Evolutionary conservation across 768 basidiomycete genomes (phyloP).

Genomic region (Royoungia palumana): DNA sequence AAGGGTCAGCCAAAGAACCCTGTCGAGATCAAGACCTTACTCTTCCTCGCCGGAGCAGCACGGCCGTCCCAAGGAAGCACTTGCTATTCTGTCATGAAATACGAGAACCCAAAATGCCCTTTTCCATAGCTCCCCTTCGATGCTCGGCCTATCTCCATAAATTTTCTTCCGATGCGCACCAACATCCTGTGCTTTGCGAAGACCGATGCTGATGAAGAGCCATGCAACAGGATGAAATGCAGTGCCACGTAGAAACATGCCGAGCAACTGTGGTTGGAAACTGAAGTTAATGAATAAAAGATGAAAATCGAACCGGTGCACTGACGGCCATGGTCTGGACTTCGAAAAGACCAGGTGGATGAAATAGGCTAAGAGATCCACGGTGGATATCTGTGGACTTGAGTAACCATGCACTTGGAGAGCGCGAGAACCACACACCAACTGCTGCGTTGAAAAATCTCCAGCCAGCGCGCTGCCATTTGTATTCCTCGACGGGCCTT

Average conservation of each 20-base stretch:
- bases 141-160: conserved; percentile 43
- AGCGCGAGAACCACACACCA: conserved; percentile 34
- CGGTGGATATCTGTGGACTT: conserved; percentile 46
- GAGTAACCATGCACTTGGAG: not conserved
- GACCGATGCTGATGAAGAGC: conserved; percentile 50
- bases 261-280: conserved; percentile 40
- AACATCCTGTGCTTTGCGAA: conserved; percentile 68
- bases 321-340: conserved; percentile 54
- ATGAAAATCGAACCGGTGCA: conserved; percentile 12
- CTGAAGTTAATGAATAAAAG: conserved; percentile 8
- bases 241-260: conserved; percentile 53
- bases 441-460: conserved; percentile 56
- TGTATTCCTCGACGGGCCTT: conserved; percentile 26
- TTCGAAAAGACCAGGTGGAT: conserved; percentile 59
- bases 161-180: conserved; percentile 70
- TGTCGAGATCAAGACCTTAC: conserved; percentile 36
- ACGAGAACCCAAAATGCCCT: conserved; percentile 74
- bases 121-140: conserved; percentile 73
- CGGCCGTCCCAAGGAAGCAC: conserved; percentile 52
- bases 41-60: conserved; percentile 63
- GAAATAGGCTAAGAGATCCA: conserved; percentile 47
- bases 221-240: conserved; percentile 50
- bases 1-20: conserved; percentile 5
- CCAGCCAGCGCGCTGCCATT: conserved; percentile 59
- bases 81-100: conserved; percentile 54